A percentile compares a stretch with the other conserved stretches of the same genome.
Conservation (phyloP, 1,284 basidiomycete genomes). For the Malassezia brasiliensis region DNA sequence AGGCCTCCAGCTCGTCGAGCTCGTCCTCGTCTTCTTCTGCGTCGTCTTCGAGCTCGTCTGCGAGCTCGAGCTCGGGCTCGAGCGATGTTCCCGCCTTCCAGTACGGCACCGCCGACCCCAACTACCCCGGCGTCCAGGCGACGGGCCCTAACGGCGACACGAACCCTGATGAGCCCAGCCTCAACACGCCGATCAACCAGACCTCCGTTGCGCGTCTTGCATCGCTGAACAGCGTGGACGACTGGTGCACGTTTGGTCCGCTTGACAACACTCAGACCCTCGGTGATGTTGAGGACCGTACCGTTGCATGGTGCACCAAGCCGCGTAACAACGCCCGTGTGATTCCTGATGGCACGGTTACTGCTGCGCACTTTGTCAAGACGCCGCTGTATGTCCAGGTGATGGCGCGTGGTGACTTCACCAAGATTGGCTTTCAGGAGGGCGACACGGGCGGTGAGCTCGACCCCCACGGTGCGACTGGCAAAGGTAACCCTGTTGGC, state of each 20-base stretch:
- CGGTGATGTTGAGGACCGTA: conserved; percentile 59
- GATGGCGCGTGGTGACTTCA: conserved; percentile 49
- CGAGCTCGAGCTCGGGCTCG: background rate
- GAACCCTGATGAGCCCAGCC: conserved; percentile 31
- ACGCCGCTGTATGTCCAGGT: conserved; percentile 51
- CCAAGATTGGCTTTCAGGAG: conserved; percentile 34
- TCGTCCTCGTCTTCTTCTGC: background rate
- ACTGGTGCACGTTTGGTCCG: conserved; percentile 47
- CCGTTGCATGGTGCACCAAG: conserved; percentile 66
- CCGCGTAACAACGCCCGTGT: conserved; percentile 47
- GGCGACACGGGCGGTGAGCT: conserved; percentile 45
- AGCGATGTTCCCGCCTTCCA: conserved; percentile 22
- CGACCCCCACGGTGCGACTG: conserved; percentile 46
- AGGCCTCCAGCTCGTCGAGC: background rate
- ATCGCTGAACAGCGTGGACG: conserved; percentile 43
- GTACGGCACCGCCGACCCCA: conserved; percentile 31
- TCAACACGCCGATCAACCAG: conserved; percentile 46
- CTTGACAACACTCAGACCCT: conserved; percentile 52
- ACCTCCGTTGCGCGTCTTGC: conserved; percentile 39
- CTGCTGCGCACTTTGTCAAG: conserved; percentile 45
- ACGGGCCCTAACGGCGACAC: conserved; percentile 30
- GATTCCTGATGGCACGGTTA: conserved; percentile 46
- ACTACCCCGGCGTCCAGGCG: conserved; percentile 34
- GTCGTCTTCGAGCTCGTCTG: background rate
- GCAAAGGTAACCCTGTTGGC: conserved; percentile 53